phyloP scores from a whole-genome alignment of 345 rosid genomes.

The Arabidopsis suecica region DNA sequence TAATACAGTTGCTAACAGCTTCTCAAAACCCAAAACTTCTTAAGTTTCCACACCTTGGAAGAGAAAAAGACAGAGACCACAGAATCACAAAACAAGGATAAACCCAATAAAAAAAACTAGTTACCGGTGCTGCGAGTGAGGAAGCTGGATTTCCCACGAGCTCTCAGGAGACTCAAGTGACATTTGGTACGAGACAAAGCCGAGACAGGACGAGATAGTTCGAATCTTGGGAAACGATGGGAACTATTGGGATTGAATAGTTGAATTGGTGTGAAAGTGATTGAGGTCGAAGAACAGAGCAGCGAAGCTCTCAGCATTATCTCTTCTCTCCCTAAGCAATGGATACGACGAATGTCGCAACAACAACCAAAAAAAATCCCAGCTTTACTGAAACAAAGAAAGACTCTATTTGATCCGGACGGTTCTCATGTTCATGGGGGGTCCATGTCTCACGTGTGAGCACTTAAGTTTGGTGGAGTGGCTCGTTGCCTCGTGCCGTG shows the following conservation, averaged over 20 bases:
- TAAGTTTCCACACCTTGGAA: slow-evolving; percentile 40
- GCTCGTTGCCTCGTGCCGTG: background rate
- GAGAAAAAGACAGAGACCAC: slow-evolving; percentile 13
- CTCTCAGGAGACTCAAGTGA: slow-evolving; percentile 38
- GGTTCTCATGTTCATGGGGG: background rate
- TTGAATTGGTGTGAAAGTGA: slow-evolving; percentile 39
- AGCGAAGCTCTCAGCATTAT: slow-evolving; percentile 56
- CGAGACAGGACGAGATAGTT: slow-evolving; percentile 26
- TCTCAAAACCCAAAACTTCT: slow-evolving; percentile 10
- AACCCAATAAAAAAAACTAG: background rate
- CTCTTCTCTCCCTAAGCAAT: slow-evolving; percentile 15
- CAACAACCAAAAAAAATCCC: background rate
- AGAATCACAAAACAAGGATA: background rate
- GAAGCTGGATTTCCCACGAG: slow-evolving; percentile 37
- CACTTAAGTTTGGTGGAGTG: background rate
- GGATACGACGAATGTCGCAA: slow-evolving; percentile 6
- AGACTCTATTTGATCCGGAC: background rate
- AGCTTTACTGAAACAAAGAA: background rate
- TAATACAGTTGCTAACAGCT: slow-evolving; percentile 4
- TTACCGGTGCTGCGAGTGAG: slow-evolving; percentile 53
- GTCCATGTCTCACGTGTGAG: background rate
- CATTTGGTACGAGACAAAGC: slow-evolving; percentile 39
- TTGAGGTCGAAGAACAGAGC: slow-evolving; percentile 51
- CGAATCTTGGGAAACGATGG: slow-evolving; percentile 14
- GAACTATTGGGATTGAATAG: slow-evolving; percentile 10